Evolutionary conservation across 148 eudicot species (phyloP), one percentile per base, ranked within the genome.

Genomic region (Camellia lanceoleosa): DNA sequence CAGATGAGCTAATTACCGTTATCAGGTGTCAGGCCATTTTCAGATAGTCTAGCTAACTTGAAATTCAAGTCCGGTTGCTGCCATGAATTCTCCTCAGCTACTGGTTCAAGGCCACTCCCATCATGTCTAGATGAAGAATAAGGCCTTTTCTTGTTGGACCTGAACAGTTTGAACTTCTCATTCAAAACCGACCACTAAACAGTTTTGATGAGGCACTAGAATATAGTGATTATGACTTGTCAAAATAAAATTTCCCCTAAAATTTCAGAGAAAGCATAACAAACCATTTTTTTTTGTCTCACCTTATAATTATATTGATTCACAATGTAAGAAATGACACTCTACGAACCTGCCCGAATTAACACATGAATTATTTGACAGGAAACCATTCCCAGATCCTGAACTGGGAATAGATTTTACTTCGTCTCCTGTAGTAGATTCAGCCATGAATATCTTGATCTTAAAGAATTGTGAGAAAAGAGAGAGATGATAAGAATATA

Each of bases 41-140:
- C 91, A 16, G 89, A 79, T 63, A 67, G 82, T 82, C 84, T 86
- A 56, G 88, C 74, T 74, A 91, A 68, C 88, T 94, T 90, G 72
- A 88, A 87, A 62, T 78, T 79, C 38, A 84, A 85, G 75, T 85
- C 88, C 79, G 81, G 80, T 67, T 82, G 83, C 71, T 85, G 71
- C 90, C 89, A 90, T 76, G 85, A 73, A 69, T 66, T 74, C 79
- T 94, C 93, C 87, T 96, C 99, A 76, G 86, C 89, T 62, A 96
- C 88, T 67, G 97, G 76, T 74, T 88, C 91, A 52, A 96, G 95
- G 49, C 90, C 86, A 75, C 73, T 83, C 49, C 84, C 87, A 77
- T 89, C 85, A 79, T 82, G 81, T 61, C 87, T 84, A 55, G 93
- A 80, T 41, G 92, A 77, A 52, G 99, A 92, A 80, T 69, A 78